Conservation (phyloP, 306 rosid species). For the peach (Prunus persica) region DNA sequence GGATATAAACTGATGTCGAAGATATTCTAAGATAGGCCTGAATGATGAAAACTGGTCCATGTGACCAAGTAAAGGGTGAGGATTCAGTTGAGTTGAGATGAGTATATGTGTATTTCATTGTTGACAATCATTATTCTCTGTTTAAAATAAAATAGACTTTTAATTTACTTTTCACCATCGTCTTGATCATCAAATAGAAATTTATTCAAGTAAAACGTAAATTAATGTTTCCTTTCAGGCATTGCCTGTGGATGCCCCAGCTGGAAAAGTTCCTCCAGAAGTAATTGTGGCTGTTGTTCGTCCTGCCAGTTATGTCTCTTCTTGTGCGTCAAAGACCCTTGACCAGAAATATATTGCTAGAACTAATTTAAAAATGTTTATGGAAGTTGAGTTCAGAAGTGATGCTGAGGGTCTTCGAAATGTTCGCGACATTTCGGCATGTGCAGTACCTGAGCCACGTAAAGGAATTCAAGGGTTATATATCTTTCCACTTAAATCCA, state of each 20-base stretch:
- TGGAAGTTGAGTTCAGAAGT: conserved; percentile 22
- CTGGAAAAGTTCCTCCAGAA: conserved; percentile 38
- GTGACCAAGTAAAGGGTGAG: background rate
- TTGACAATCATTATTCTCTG: background rate
- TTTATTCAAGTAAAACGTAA: background rate
- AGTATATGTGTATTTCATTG: background rate
- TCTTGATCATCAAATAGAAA: background rate
- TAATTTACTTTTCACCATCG: background rate
- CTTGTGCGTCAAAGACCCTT: conserved; percentile 18
- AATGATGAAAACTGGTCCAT: background rate
- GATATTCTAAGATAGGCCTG: background rate
- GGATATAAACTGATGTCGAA: background rate
- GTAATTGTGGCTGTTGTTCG: conserved; percentile 39
- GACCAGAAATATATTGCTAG: conserved; percentile 32
- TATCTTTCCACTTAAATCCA: conserved; percentile 29
- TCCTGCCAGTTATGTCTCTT: conserved; percentile 24
- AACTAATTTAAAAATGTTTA: conserved; percentile 27
- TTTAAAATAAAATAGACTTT: no score
- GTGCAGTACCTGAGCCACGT: conserved; percentile 11
- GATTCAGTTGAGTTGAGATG: background rate
- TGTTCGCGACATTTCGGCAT: background rate
- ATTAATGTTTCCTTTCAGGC: conserved; percentile 21
- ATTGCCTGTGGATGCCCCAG: conserved; percentile 20
- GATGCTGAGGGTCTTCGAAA: background rate
- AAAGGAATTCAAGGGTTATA: conserved; percentile 39